phyloP scores from a whole-genome alignment of 116 monocot genomes.

The Posidonia oceanica region DNA sequence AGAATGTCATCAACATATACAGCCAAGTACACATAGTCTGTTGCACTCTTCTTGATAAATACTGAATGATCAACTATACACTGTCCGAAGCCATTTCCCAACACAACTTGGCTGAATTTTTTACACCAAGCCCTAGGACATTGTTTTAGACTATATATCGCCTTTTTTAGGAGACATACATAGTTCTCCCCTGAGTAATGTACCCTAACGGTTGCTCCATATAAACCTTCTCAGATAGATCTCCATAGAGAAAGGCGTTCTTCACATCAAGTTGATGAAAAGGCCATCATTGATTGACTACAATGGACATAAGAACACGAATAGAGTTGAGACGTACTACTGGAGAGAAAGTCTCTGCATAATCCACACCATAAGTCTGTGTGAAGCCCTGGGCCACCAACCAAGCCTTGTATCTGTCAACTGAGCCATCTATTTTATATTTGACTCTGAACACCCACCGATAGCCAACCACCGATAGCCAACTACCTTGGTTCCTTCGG shows the following conservation, averaged over 20 bases:
- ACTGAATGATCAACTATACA: not conserved
- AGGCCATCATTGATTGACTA: not conserved
- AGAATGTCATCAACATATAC: constrained; percentile 9
- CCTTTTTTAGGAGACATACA: not conserved
- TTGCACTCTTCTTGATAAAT: not conserved
- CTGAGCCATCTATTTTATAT: not conserved
- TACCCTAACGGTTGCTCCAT: not conserved
- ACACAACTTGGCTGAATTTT: too few species aligned
- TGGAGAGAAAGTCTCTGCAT: too few species aligned
- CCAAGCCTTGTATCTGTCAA: not conserved
- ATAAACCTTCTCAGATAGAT: not conserved
- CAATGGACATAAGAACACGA: too few species aligned
- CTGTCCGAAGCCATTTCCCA: too few species aligned
- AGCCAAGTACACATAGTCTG: not conserved
- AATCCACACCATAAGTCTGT: too few species aligned
- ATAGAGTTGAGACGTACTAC: too few species aligned
- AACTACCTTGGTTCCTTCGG: not conserved
- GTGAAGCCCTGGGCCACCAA: not conserved
- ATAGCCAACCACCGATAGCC: too few species aligned
- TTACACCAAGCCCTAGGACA: not conserved
- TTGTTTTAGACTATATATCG: not conserved
- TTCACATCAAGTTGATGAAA: constrained; percentile 2
- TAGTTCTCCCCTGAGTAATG: not conserved
- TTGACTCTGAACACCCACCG: constrained; percentile 2
- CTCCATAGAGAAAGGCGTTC: not conserved